Conservation (phyloP, 345 rosid species). For the Eucalyptus melliodora region DNA sequence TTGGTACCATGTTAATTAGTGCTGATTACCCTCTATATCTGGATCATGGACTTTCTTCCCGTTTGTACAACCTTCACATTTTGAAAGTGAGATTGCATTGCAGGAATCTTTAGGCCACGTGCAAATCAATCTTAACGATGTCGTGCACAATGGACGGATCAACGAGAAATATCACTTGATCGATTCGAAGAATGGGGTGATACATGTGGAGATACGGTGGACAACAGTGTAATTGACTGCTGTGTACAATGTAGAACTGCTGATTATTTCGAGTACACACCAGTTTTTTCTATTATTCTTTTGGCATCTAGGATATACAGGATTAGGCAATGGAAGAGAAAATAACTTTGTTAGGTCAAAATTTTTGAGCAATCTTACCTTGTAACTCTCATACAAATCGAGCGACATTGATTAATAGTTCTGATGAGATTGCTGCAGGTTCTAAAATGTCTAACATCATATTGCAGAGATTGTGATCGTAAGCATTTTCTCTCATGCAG, state of each 20-base stretch:
- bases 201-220: conserved; percentile 71
- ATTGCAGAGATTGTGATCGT: background rate
- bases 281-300: background rate
- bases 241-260: background rate
- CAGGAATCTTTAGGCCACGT: conserved; percentile 76
- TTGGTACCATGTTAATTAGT: background rate
- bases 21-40: background rate
- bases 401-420: background rate
- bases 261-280: background rate
- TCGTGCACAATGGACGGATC: conserved; percentile 70
- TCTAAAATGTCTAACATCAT: background rate
- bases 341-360: background rate
- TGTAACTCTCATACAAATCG: background rate
- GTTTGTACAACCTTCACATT: background rate
- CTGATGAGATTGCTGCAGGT: background rate
- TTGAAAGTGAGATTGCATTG: background rate
- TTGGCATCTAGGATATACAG: background rate
- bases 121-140: conserved; percentile 65
- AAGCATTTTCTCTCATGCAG: background rate
- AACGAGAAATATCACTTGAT: conserved; percentile 72
- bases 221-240: conserved; percentile 24
- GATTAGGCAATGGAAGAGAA: background rate
- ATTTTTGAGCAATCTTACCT: background rate
- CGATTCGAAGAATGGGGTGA: conserved; percentile 67
- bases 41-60: background rate